Evolutionary conservation across 129 eudicot species (phyloP).

Genomic region (Lonicera japonica): DNA sequence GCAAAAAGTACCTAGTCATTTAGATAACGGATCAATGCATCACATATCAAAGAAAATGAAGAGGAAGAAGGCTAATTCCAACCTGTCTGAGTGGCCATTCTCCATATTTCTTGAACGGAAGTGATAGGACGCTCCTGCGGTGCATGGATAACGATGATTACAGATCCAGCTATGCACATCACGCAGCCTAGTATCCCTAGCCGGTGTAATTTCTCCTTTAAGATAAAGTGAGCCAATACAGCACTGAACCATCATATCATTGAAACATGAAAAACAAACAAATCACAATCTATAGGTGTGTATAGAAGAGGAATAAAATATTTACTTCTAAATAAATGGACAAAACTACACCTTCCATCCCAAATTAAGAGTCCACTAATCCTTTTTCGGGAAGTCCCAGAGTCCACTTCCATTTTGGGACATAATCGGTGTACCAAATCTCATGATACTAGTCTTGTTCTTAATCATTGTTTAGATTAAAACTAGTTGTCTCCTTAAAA

Average conservation of each 20-base stretch:
- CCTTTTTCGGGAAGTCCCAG: too few species aligned
- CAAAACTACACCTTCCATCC: too few species aligned
- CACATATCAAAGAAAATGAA: neutral
- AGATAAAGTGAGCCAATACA: conserved; percentile 58
- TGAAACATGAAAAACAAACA: neutral
- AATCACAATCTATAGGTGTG: neutral
- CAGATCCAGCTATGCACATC: conserved; percentile 59
- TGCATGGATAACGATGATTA: conserved; percentile 61
- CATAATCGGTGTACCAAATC: too few species aligned
- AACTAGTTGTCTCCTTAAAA: too few species aligned
- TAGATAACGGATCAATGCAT: neutral
- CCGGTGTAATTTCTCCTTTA: conserved; percentile 54
- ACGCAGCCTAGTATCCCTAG: conserved; percentile 63
- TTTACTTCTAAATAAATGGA: too few species aligned
- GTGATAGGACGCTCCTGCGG: conserved; percentile 57
- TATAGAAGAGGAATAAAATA: too few species aligned
- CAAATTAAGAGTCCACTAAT: too few species aligned
- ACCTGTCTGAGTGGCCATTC: conserved; percentile 59
- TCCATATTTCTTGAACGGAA: conserved; percentile 58
- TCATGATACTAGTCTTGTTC: too few species aligned
- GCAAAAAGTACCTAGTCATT: neutral
- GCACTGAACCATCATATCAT: conserved; percentile 36
- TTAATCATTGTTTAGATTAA: too few species aligned
- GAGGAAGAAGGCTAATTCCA: neutral
- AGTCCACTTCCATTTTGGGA: too few species aligned